Conservation (phyloP, 371 early-diverging fungal genomes). For the Haplosporangium sp. region DNA sequence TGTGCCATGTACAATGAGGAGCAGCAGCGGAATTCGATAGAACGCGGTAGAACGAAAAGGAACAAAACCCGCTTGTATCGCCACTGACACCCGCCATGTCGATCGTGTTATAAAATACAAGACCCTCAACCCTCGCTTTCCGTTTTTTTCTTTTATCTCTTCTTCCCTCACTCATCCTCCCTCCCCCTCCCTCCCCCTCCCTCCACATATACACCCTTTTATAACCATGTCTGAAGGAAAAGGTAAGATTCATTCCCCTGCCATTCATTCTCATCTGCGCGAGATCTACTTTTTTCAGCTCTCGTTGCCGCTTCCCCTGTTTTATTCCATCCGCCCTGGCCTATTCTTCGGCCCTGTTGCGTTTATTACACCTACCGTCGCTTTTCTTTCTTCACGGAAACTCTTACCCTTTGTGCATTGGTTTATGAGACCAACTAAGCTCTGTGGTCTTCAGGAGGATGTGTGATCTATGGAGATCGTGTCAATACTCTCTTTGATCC, state of each 20-base stretch:
- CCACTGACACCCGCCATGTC: no score
- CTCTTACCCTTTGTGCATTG: no score
- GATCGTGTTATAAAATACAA: conserved; percentile 13
- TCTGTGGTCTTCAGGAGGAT: no score
- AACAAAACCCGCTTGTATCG: conserved; percentile 1
- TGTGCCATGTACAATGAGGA: background rate
- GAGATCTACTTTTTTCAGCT: background rate
- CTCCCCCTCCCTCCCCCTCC: conserved; percentile 17
- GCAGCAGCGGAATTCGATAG: conserved; percentile 5
- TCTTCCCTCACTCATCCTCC: conserved; percentile 19
- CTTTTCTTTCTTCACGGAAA: no score
- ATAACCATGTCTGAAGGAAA: conserved; percentile 52
- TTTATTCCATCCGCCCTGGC: background rate
- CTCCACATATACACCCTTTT: conserved; percentile 16
- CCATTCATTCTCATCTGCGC: background rate
- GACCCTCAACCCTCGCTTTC: conserved; percentile 1
- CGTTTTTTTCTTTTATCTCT: conserved; percentile 25
- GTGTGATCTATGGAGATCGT: no score
- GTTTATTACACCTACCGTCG: no score
- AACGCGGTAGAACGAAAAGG: conserved; percentile 36
- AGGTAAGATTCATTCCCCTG: conserved; percentile 32
- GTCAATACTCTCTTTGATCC: no score
- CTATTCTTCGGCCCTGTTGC: background rate
- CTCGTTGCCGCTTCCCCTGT: background rate
- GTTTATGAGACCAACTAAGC: no score